Evolutionary conservation across 1,284 basidiomycete genomes (phyloP).

Genomic region (Trametes pubescens): DNA sequence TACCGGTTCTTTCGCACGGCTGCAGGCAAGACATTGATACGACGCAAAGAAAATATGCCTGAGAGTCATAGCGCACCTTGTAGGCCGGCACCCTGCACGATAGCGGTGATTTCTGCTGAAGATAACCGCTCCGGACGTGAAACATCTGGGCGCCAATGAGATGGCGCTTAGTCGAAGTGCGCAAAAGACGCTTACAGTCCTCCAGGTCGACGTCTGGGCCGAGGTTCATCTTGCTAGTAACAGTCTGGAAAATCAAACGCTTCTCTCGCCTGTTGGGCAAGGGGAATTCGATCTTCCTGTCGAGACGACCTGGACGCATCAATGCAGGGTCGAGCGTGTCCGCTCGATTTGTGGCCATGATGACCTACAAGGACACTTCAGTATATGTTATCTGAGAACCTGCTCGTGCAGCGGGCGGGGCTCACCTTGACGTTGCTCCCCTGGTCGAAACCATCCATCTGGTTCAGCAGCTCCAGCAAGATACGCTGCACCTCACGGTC

Average conservation of each 20-base stretch:
- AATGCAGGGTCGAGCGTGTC: slow-evolving; percentile 97
- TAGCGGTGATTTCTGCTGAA: slow-evolving; percentile 94
- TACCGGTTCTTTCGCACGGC: slow-evolving; percentile 99
- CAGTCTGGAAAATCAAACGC: slow-evolving; percentile 98
- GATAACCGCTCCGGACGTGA: slow-evolving; percentile 96
- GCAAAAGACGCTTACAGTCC: slow-evolving; percentile 77
- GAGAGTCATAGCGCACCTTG: slow-evolving; percentile 69
- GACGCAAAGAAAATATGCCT: not conserved
- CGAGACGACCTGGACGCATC: slow-evolving; percentile 96
- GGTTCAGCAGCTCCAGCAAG: slow-evolving; percentile 96
- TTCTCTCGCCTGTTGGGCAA: slow-evolving; percentile 94
- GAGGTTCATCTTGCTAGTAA: slow-evolving; percentile 97
- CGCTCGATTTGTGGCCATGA: slow-evolving; percentile 98
- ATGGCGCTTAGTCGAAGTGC: not conserved
- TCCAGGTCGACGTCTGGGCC: slow-evolving; percentile 98
- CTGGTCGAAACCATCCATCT: slow-evolving; percentile 99
- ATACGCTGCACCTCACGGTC: slow-evolving; percentile 99
- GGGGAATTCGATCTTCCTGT: slow-evolving; percentile 99
- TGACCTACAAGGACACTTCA: slow-evolving; percentile 70
- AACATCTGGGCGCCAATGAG: slow-evolving; percentile 69
- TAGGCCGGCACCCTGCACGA: slow-evolving; percentile 97
- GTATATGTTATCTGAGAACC: not conserved
- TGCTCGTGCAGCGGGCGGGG: not conserved
- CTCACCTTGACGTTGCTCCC: slow-evolving; percentile 97
- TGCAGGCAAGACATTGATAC: slow-evolving; percentile 42